Evolutionary conservation across 169 alveolate genomes (phyloP), one percentile per base, ranked within the genome.

Genomic region (Cryptosporidium meleagridis): DNA sequence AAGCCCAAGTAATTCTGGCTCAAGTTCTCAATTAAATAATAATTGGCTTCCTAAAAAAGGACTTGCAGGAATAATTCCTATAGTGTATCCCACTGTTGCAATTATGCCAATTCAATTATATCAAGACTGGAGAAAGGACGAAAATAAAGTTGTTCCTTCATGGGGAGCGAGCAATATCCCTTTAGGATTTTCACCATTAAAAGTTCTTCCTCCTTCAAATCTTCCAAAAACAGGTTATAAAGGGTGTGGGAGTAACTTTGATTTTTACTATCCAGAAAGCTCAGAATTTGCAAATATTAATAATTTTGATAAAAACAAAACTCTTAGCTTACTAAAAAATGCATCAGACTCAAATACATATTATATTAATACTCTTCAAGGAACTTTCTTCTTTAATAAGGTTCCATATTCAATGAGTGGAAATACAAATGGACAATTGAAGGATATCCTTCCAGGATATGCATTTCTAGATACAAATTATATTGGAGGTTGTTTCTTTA

Each of bases 111-210:
- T 80, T 39, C 53, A 41, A 44, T 8, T 65, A 45, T 80, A 80
- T 31, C 80, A 80, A 41, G 75, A 59, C 65, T 80, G 89, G 89
- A 59, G 70, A 65, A 59, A 59, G 33, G 75, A 59, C 21, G 89
- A 80, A 65, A 80, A 80, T 41, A 80, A 33, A 26, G 31, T 80
- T 21, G 75, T 80, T 14, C 89, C 89, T 1, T 80, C 75, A 73
- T 80, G 89, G 89, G 89, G 89, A 44, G 73, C 75, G 1, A 62
- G 80, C 26, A 80, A 80, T 62, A 41, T 65, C 37, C 89, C 89
- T 21, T n/a, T 80, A 37, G 89, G 89, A 9, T 62, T 80, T 48
- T 80, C 89, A 26, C 89, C 89, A 29, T 48, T 80, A 12, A 59
- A 5, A 41, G 26, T 80, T 37, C 21, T 80, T 29, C 89, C 89